Evolutionary conservation across 2,329 filamentous ascomycete species (phyloP).

Genomic region (Myotisia sp.): DNA sequence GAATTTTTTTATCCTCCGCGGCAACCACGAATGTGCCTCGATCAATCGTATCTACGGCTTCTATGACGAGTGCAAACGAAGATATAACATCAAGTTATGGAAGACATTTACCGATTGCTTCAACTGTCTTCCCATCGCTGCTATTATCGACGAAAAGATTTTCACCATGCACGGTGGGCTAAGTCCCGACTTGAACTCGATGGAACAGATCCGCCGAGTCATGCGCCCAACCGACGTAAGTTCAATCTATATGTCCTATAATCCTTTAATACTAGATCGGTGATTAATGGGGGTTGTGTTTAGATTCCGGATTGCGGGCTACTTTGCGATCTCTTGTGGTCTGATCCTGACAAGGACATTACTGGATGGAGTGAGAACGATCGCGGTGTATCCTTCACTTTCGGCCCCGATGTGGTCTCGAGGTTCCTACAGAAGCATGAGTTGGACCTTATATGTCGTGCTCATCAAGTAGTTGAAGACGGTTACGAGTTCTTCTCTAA

Average conservation of each 20-base stretch:
- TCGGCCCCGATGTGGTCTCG: slow-evolving; percentile 92
- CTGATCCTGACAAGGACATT: slow-evolving; percentile 97
- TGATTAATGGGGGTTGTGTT: slow-evolving; percentile 26
- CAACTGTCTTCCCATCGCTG: slow-evolving; percentile 95
- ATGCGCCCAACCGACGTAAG: slow-evolving; percentile 98
- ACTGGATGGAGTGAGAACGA: slow-evolving; percentile 99
- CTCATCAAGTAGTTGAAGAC: slow-evolving; percentile 96
- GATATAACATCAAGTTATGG: slow-evolving; percentile 99
- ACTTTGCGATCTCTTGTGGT: slow-evolving; percentile 95
- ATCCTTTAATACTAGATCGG: slow-evolving; percentile 25
- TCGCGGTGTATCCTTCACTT: slow-evolving; percentile 95
- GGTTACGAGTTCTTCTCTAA: slow-evolving; percentile 99
- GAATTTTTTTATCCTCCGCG: slow-evolving; percentile 97
- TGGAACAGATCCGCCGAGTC: slow-evolving; percentile 98
- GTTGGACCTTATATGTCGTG: slow-evolving; percentile 98
- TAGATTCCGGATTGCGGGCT: slow-evolving; percentile 97
- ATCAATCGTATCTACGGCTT: slow-evolving; percentile 99
- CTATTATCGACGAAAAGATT: slow-evolving; percentile 99
- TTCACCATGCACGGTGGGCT: slow-evolving; percentile 99
- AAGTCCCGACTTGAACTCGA: slow-evolving; percentile 93
- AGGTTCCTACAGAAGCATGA: slow-evolving; percentile 98
- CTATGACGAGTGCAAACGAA: slow-evolving; percentile 98
- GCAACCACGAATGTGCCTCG: slow-evolving; percentile 97
- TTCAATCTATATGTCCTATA: slow-evolving; percentile 16
- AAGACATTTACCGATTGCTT: slow-evolving; percentile 99